These are phyloP conservation scores for Heliosperma pusillum DNA, from an alignment of 148 eudicot species.

Conservation along the genomic window DNA sequence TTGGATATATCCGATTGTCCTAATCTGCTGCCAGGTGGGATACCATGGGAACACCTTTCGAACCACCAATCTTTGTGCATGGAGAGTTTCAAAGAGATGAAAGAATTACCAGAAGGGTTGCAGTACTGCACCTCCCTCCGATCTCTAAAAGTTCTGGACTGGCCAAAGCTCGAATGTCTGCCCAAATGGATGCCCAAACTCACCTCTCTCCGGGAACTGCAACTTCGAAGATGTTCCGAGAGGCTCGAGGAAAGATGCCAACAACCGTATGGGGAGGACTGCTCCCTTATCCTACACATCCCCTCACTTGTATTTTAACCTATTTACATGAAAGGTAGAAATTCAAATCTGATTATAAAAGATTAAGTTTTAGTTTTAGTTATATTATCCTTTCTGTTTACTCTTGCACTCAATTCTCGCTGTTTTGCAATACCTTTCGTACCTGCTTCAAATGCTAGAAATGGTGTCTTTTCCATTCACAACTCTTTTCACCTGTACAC, in stretches of 20 bases:
- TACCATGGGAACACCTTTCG: conserved; percentile 6
- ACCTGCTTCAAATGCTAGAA: no score
- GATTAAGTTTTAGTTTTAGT: no score
- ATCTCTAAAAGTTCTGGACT: background rate
- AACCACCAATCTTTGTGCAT: background rate
- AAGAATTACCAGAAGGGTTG: conserved; percentile 3
- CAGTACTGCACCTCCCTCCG: conserved; percentile 10
- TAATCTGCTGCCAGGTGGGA: background rate
- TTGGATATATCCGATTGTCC: background rate
- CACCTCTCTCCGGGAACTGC: conserved; percentile 8
- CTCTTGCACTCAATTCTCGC: background rate
- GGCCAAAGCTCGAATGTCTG: background rate
- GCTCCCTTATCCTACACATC: conserved; percentile 12
- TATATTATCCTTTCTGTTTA: background rate
- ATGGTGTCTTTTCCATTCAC: no score
- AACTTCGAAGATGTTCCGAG: background rate
- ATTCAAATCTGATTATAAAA: background rate
- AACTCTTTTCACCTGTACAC: no score
- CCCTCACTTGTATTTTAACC: background rate
- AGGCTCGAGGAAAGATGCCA: conserved; percentile 7
- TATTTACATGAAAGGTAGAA: background rate
- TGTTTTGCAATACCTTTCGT: no score
- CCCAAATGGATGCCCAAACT: conserved; percentile 22
- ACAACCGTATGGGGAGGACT: conserved; percentile 6
- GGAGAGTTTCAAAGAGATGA: background rate